phyloP scores from a whole-genome alignment of 208 protist genomes.

The Herpetomonas tarakana region DNA sequence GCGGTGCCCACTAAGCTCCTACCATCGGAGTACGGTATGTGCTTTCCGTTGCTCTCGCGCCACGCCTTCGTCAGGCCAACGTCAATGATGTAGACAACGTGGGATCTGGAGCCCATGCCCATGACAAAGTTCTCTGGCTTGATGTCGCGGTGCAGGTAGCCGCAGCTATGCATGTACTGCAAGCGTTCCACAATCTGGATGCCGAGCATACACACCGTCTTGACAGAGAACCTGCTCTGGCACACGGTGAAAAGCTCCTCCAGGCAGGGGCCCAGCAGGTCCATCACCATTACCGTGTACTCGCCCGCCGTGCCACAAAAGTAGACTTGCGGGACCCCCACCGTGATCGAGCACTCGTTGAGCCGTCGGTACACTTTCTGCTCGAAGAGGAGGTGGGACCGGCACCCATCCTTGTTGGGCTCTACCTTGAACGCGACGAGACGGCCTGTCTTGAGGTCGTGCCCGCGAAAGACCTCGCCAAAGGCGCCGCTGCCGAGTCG shows the following conservation, averaged over 20 bases:
- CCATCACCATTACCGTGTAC: conserved; percentile 99
- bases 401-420: conserved; percentile 40
- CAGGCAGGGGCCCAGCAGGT: conserved; percentile 97
- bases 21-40: conserved; percentile 74
- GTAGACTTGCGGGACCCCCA: conserved; percentile 95
- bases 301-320: conserved; percentile 96
- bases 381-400: conserved; percentile 76
- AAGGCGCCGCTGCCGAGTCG: conserved; percentile 98
- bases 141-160: conserved; percentile 86
- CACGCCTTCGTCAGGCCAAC: conserved; percentile 77
- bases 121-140: conserved; percentile 92
- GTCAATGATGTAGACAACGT: conserved; percentile 84
- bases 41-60: conserved; percentile 52
- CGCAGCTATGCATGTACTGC: conserved; percentile 92
- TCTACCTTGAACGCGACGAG: conserved; percentile 88
- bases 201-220: conserved; percentile 95
- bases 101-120: conserved; percentile 48
- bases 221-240: conserved; percentile 82
- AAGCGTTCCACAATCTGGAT: conserved; percentile 93
- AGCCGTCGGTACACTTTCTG: conserved; percentile 72
- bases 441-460: conserved; percentile 47
- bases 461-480: conserved; percentile 96
- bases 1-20: conserved; percentile 77
- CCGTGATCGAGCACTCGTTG: conserved; percentile 46
- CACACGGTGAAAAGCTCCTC: conserved; percentile 98